Conservation (phyloP, 495 filamentous ascomycete genomes). For the Hyaloscypha hepaticicola region DNA sequence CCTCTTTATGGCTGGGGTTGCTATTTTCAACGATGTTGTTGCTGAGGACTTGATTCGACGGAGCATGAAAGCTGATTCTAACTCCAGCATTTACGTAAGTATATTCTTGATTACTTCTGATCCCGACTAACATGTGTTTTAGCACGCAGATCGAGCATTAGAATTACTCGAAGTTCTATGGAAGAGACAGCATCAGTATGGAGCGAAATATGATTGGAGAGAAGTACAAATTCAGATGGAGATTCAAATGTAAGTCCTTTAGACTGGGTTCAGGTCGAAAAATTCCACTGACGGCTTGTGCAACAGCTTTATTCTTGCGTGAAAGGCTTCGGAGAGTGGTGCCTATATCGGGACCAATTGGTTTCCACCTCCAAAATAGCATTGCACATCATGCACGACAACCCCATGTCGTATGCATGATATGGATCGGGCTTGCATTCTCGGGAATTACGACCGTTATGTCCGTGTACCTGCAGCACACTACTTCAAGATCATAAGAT, state of each 20-base stretch:
- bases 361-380: too few relatives aligned
- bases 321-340: not conserved
- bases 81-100: constrained; percentile 28
- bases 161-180: constrained; percentile 31
- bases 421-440: too few relatives aligned
- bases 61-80: constrained; percentile 25
- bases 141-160: constrained; percentile 29
- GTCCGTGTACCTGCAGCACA: not conserved
- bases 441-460: not conserved
- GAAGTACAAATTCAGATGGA: constrained; percentile 30
- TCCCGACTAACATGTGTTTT: not conserved
- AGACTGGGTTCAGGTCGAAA: not conserved
- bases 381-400: constrained; percentile 6
- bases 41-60: constrained; percentile 26
- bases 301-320: constrained; percentile 21
- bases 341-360: too few relatives aligned
- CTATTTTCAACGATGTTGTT: constrained; percentile 28
- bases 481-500: not conserved
- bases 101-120: not conserved
- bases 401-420: too few relatives aligned
- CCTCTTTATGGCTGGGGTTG: constrained; percentile 30
- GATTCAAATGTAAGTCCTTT: constrained; percentile 27
- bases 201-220: constrained; percentile 31
- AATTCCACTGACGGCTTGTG: not conserved
- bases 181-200: constrained; percentile 29